phyloP scores from a whole-genome alignment of 108 stramenopile genomes.

The Pseudonitzschia multiseries region DNA sequence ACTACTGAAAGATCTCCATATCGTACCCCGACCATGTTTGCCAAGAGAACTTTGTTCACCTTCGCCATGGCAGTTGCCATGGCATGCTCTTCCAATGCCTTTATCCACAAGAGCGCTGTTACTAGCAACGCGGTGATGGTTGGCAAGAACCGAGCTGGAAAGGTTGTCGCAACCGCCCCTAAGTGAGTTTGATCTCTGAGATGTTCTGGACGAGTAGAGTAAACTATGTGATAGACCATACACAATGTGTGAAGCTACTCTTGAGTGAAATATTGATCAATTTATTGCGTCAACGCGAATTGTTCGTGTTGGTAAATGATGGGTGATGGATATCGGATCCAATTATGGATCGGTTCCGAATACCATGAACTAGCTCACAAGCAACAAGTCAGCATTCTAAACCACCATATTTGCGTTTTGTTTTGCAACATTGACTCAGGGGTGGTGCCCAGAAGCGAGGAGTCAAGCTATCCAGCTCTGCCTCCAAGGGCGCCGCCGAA shows the following conservation, averaged over 20 bases:
- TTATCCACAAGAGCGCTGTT: slow-evolving; percentile 40
- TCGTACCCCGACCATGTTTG: slow-evolving; percentile 26
- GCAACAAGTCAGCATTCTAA: not conserved
- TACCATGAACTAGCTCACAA: not conserved
- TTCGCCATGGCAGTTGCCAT: slow-evolving; percentile 66
- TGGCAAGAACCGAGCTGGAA: slow-evolving; percentile 4
- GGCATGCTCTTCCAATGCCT: slow-evolving; percentile 57
- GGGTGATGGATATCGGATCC: not conserved
- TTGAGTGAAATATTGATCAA: too few relatives aligned
- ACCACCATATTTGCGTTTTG: not conserved
- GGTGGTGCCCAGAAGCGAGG: not conserved
- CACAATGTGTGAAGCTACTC: too few relatives aligned
- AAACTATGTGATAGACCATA: not conserved
- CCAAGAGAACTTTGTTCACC: slow-evolving; percentile 66
- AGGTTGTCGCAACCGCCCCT: not conserved
- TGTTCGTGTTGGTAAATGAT: not conserved
- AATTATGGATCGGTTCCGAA: not conserved
- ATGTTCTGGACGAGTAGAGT: not conserved
- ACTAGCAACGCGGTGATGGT: slow-evolving; percentile 31
- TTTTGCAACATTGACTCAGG: not conserved
- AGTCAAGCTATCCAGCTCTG: slow-evolving; percentile 10
- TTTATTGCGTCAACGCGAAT: too few relatives aligned
- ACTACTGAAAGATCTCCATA: not conserved
- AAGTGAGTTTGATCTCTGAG: slow-evolving; percentile 4
- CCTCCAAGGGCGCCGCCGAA: slow-evolving; percentile 52